These are phyloP conservation scores for Coffea humblotiana DNA, from an alignment of 305 asterid genomes.

Conservation along the genomic window DNA sequence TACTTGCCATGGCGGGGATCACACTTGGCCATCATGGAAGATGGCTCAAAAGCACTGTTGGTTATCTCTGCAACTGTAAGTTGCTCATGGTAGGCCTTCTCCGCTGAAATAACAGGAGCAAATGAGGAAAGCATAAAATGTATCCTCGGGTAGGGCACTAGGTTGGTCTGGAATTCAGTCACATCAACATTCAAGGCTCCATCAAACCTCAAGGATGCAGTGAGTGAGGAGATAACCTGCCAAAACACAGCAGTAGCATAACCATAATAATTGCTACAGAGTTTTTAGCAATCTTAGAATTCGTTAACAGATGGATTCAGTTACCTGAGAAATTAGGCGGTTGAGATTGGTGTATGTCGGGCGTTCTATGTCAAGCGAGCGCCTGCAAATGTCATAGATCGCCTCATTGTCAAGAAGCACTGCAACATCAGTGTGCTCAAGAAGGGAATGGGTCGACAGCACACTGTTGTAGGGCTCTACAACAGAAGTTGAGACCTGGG, in stretches of 20 bases:
- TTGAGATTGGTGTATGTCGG: slow-evolving; percentile 34
- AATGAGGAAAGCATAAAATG: slow-evolving; percentile 33
- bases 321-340: slow-evolving; percentile 34
- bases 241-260: not conserved
- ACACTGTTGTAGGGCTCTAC: slow-evolving; percentile 38
- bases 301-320: not conserved
- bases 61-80: slow-evolving; percentile 33
- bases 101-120: slow-evolving; percentile 32
- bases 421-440: slow-evolving; percentile 35
- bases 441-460: slow-evolving; percentile 35
- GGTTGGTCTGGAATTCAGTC: slow-evolving; percentile 36
- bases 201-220: slow-evolving; percentile 35
- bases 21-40: slow-evolving; percentile 37
- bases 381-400: slow-evolving; percentile 32
- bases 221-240: slow-evolving; percentile 34
- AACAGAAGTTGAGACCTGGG: slow-evolving; percentile 34
- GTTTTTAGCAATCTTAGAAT: not conserved
- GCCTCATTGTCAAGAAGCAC: slow-evolving; percentile 36
- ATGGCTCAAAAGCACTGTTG: slow-evolving; percentile 34
- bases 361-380: slow-evolving; percentile 33
- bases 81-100: slow-evolving; percentile 33
- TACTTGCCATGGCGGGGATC: slow-evolving; percentile 33
- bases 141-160: slow-evolving; percentile 29
- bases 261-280: not conserved
- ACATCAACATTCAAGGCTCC: slow-evolving; percentile 35